Base-by-base conservation (phyloP, 2,329 filamentous ascomycete genomes). In the Hortaea werneckii region DNA sequence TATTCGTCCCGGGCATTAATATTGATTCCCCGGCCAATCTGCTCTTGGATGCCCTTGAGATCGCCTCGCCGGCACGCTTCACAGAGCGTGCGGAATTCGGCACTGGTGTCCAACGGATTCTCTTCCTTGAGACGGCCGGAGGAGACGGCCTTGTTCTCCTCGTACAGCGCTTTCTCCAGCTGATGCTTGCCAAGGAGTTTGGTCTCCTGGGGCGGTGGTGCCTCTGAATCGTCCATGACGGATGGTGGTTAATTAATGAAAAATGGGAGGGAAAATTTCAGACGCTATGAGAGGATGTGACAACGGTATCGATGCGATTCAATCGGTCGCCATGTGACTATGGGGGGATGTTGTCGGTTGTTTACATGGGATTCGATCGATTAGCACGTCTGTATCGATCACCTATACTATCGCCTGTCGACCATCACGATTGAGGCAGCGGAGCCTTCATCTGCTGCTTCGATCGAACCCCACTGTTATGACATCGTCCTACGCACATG, bases 1-100 rank as follows among this genome's bases (percentile, higher is more conserved):
- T 86, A 96, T 46, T 72, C 72, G 68, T 98, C 92, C 60, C 89
- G 82, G 50, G 87, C 88, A 70, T 98, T 96, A 65, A 96, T 86
- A 67, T 96, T 95, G 40, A 92, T 85, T 28, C 90, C 88, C 12
- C 78, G 75, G 42, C 80, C 80, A 48, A 96, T 94, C 62, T 88
- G 78, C 64, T 94, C 85, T 71, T 95, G 90, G 60, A 87, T 94
- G 41, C 79, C 77, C 64, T 84, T 87, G 54, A 95, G 67, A 65
- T 98, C 87, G 41, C 90, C 90, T 53, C 80, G 74, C 45, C 90
- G 78, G 62, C 87, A 95, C 28, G 88, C 87, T 63, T 85, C 75
- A 57, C 92, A 82, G 47, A 96, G 82, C 38, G 80, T 72, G 46
- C 78, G 70, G 62, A 95, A 96, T 46, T 83, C 79, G 3, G 79